phyloP scores from a whole-genome alignment of 2,329 filamentous ascomycete species.

The Aspergillus novofumigatus region DNA sequence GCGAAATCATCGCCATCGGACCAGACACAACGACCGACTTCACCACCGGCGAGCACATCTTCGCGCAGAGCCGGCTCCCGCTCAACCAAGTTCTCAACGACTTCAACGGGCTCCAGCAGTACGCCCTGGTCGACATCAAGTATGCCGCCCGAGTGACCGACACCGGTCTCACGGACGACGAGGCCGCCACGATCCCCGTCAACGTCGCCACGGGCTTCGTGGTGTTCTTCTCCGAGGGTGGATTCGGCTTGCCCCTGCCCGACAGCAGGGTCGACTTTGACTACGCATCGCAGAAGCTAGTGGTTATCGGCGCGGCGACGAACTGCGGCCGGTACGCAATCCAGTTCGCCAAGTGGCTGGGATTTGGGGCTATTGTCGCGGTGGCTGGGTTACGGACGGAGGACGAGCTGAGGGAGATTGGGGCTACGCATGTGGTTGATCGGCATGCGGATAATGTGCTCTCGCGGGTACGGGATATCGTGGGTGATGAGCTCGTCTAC shows the following conservation, averaged over 20 bases:
- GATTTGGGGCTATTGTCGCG: constrained; percentile 37
- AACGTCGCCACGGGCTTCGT: constrained; percentile 32
- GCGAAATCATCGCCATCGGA: constrained; percentile 27
- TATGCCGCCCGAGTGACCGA: constrained; percentile 30
- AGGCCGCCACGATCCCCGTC: constrained; percentile 34
- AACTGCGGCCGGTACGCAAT: constrained; percentile 33
- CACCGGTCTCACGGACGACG: constrained; percentile 27
- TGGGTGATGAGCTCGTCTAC: constrained; percentile 38
- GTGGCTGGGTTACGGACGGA: constrained; percentile 27
- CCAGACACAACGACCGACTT: constrained; percentile 17
- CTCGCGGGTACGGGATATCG: constrained; percentile 26
- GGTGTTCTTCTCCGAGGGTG: constrained; percentile 28
- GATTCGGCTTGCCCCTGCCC: constrained; percentile 7
- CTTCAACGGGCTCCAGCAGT: constrained; percentile 35
- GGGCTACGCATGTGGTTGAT: constrained; percentile 41
- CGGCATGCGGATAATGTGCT: constrained; percentile 32
- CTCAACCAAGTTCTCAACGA: constrained; percentile 2
- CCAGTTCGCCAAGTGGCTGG: constrained; percentile 29
- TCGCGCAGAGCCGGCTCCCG: constrained; percentile 19
- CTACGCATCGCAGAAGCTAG: constrained; percentile 7
- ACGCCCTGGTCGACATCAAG: constrained; percentile 28
- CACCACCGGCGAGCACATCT: constrained; percentile 29
- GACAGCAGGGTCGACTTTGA: not conserved
- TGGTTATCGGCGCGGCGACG: constrained; percentile 35
- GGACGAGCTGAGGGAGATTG: constrained; percentile 29